Conservation (phyloP, 371 early-diverging fungal genomes). For the Zopfochytrium polystomum region DNA sequence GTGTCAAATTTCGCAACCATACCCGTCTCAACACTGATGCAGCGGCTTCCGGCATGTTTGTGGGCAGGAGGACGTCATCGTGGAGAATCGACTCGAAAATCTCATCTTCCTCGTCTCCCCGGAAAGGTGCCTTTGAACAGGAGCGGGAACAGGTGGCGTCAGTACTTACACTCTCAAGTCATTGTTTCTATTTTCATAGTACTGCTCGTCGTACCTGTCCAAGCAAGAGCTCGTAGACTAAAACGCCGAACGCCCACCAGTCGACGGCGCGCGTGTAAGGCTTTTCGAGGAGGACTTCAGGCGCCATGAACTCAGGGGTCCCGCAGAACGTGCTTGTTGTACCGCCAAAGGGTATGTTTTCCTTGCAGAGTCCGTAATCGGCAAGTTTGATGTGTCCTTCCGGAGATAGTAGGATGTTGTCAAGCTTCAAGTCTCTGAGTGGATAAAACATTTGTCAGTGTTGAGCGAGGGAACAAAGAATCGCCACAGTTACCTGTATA, state of each 20-base stretch:
- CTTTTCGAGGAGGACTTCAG: constrained; percentile 92
- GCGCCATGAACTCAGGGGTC: constrained; percentile 99
- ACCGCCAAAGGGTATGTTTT: constrained; percentile 60
- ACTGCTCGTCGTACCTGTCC: constrained; percentile 55
- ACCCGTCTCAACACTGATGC: constrained; percentile 82
- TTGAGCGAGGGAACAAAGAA: no score
- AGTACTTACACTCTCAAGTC: constrained; percentile 19
- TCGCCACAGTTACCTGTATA: constrained; percentile 78
- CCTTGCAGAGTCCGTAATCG: constrained; percentile 64
- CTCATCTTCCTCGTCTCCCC: constrained; percentile 91
- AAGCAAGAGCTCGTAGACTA: constrained; percentile 96
- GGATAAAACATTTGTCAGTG: no score
- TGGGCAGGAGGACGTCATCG: constrained; percentile 87
- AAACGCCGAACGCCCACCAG: constrained; percentile 99
- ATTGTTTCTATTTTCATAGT: constrained; percentile 3
- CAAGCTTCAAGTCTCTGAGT: constrained; percentile 49
- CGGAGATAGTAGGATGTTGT: constrained; percentile 46
- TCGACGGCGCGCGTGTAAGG: constrained; percentile 92
- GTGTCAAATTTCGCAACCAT: constrained; percentile 13
- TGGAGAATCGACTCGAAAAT: constrained; percentile 92
- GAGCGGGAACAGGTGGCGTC: no score
- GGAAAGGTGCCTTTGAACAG: constrained; percentile 95
- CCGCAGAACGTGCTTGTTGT: constrained; percentile 96
- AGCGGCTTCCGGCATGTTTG: constrained; percentile 83
- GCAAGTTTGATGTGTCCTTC: constrained; percentile 66